Base-by-base conservation (phyloP, 2,329 filamentous ascomycete genomes). In the Aaosphaeria arxii region DNA sequence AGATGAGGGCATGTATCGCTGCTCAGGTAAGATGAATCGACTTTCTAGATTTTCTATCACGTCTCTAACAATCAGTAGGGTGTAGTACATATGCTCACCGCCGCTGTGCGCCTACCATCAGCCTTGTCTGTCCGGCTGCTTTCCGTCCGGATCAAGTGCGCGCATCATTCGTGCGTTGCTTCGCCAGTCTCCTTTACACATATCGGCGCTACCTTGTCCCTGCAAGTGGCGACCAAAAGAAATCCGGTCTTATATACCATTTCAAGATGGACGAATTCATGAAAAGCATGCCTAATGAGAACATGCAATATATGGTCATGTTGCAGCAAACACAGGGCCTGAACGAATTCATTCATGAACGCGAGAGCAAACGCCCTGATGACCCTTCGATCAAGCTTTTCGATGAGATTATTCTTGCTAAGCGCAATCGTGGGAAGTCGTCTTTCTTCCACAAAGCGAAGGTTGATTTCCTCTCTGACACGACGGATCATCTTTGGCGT, bases 341-440 rank as follows among this genome's bases (percentile, higher is more conserved):
- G 66, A 90, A 90, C 57, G 88, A 92, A 67, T 94, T 94, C 67
- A 88, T 94, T 52, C 87, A 92, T 61, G 87, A 91, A 58, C 83
- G 89, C 41, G 89, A 94, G 70, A 83, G 77, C 24, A 82, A 79
- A 6, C 75, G 82, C 2, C 70, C 82, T 0, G 77, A 82, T 6
- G 79, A 88, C 53, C 80, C 87, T 0, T 70, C 78, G 2, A 84
- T 92, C 59, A 86, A 87, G 47, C 79, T 94, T 1, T 94, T 94
- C 59, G 89, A 94, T 67, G 87, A 91, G 67, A 85, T 94, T 60
- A 89, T 94, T 59, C 77, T 92, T 44, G 87, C 88, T 31, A 94
- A 94, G 75, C 79, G 80, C 40, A 85, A 85, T 56, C 77, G 83
- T 43, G 87, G 88, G 28, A 84, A 84, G 32, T 77, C 82, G 1